Evolutionary conservation across 148 eudicot genomes (phyloP).

Genomic region (Cornus kousa): DNA sequence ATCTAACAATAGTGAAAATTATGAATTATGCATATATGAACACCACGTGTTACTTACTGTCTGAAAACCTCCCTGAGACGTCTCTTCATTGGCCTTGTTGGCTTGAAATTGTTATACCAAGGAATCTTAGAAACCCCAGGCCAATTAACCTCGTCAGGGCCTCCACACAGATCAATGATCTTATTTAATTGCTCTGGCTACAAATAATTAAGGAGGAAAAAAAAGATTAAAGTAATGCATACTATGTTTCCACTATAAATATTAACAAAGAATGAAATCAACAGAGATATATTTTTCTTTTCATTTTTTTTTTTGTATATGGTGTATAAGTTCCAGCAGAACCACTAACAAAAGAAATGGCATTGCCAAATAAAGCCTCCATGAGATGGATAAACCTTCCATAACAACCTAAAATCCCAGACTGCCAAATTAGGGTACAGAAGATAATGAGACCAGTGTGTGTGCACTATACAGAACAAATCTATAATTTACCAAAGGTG

Average conservation of each 20-base stretch:
- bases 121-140: constrained; percentile 93
- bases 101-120: constrained; percentile 82
- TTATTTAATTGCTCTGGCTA: constrained; percentile 88
- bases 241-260: no score
- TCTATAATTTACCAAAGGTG: background rate
- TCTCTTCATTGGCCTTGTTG: constrained; percentile 67
- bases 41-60: constrained; percentile 46
- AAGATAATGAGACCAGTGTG: background rate
- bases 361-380: background rate
- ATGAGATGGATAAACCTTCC: background rate
- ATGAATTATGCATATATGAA: background rate
- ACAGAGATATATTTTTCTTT: no score
- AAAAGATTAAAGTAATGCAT: background rate
- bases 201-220: constrained; percentile 4
- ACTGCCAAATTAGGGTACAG: background rate
- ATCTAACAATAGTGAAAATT: background rate
- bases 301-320: no score
- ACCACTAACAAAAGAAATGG: background rate
- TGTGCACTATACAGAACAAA: background rate
- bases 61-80: constrained; percentile 81
- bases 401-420: background rate
- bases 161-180: constrained; percentile 87
- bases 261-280: background rate
- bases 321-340: background rate
- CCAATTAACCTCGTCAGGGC: constrained; percentile 87